Base-by-base conservation (phyloP, 1,139 yeast species). In the Candida smagusa region DNA sequence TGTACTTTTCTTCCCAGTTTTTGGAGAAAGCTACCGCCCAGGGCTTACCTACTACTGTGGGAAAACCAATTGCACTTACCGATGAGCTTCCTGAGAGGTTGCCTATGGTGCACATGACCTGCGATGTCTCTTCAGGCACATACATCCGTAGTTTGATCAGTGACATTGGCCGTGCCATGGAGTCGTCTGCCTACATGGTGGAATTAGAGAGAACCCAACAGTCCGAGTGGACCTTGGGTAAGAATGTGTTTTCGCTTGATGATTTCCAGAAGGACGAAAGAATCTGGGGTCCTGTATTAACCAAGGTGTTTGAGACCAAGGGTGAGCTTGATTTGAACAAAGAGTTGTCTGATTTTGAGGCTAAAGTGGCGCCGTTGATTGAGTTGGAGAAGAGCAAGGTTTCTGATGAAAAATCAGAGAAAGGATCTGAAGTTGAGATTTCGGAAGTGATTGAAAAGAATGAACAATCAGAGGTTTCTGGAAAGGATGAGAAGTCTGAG, bases 41-140 rank as follows among this genome's bases (percentile, higher is more conserved):
- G 22, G 61, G 63, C 9, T 48, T 53, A 35, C 49, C 59, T 5
- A 51, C 49, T 7, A 41, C 39, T 2, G 68, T 65, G 12, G 59
- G 56, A 3, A 54, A 56, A 28, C 63, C 71, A 2, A 50, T 38
- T 21, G 33, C 50, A 5, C 44, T 63, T 16, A 62, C 56, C 2
- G 59, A 50, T 4, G 42, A 43, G 1, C 53, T 59, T 28, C 70
- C 68, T 2, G 68, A 57, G 21, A 56, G 54, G 39, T 58, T 70
- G 27, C 96, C 96, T 1, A 49, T 84, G 40, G 52, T 89, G 28
- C 92, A 84, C 50, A 76, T 92, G 48, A 74, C 74, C 9, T 78
- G 95, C 9, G 77, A 79, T 33, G 98, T 92, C 0, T 85, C 96
- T 1, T 88, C 97, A 0, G 99, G 99, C 1, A 92, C 98, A 0